Base-by-base conservation (phyloP, 2,329 filamentous ascomycete genomes). In the Nemania sp. region DNA sequence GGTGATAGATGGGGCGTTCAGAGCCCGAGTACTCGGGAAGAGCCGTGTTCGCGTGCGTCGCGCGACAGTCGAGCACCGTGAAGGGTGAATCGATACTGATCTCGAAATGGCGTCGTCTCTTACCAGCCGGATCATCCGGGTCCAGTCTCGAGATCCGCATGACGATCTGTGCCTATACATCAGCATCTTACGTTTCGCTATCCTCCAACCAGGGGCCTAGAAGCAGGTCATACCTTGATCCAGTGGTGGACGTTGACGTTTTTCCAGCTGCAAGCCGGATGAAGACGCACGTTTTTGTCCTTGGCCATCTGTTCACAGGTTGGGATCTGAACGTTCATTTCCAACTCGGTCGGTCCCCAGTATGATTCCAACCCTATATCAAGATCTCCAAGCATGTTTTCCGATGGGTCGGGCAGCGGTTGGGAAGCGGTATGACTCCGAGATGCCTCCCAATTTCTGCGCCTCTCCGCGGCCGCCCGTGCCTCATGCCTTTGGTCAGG, bases 61-160 rank as follows among this genome's bases (percentile, higher is more conserved):
- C 92, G 64, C 90, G 90, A 78, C 93, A 97, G 64, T 93, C 94
- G 49, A 97, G 88, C 47, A 97, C 91, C 63, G 94, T 94, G 73
- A 97, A 94, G 0, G 93, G 93, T 1, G 92, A 97, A 76, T 97
- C 93, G 68, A 97, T 97, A 67, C 92, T 96, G 69, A 97, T 97
- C 75, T 97, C 93, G 68, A 96, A 97, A 73, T 97, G 93, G 35
- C 92, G 86, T 65, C 92, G 86, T 72, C 93, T 93, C 64, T 80
- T 83, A 37, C 83, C 83, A 1, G 80, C 81, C 0, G 92, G 87
- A 69, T 96, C 90, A 11, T 88, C 86, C 40, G 88, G 84, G 68
- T 97, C 93, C 13, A 90, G 80, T 68, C 91, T 92, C 32, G 92
- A 97, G 48, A 97, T 88, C 54, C 93, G 89, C 87, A 97, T 91